Evolutionary conservation across 2,329 filamentous ascomycete genomes (phyloP).

Genomic region (Fusarium coicis): DNA sequence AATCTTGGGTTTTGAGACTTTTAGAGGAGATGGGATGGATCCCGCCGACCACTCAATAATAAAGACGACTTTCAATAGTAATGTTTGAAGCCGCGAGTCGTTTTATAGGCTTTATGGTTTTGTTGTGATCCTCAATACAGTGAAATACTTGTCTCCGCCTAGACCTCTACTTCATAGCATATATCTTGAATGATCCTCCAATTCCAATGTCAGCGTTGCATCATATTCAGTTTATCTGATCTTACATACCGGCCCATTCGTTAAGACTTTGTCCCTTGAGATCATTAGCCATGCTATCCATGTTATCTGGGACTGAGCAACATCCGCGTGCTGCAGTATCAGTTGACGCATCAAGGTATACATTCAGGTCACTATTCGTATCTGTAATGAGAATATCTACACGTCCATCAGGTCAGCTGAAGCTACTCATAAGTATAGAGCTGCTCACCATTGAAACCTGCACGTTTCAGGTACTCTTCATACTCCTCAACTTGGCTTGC

Average conservation of each 20-base stretch:
- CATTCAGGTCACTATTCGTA: not conserved
- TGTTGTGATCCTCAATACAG: not conserved
- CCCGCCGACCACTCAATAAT: not conserved
- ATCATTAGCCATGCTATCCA: not conserved
- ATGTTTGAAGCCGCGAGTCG: accelerated
- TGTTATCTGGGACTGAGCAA: not conserved
- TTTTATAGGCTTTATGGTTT: accelerated
- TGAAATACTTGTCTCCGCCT: not conserved
- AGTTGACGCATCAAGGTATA: not conserved
- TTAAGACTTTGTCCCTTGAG: not conserved
- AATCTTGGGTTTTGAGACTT: not conserved
- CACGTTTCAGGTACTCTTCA: conserved; percentile 59
- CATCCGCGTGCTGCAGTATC: not conserved
- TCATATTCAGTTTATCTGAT: accelerated
- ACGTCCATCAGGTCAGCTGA: accelerated
- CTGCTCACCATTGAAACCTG: conserved; percentile 60
- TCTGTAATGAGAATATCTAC: not conserved
- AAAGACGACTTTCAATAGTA: accelerated
- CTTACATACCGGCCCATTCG: not conserved
- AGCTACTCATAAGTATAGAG: accelerated
- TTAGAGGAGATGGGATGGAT: not conserved
- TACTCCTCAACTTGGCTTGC: conserved; percentile 65
- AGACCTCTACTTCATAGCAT: not conserved
- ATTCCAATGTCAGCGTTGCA: not conserved
- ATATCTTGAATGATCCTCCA: not conserved